phyloP scores from a whole-genome alignment of 805 yeast species.

The Candida lessepsii region DNA sequence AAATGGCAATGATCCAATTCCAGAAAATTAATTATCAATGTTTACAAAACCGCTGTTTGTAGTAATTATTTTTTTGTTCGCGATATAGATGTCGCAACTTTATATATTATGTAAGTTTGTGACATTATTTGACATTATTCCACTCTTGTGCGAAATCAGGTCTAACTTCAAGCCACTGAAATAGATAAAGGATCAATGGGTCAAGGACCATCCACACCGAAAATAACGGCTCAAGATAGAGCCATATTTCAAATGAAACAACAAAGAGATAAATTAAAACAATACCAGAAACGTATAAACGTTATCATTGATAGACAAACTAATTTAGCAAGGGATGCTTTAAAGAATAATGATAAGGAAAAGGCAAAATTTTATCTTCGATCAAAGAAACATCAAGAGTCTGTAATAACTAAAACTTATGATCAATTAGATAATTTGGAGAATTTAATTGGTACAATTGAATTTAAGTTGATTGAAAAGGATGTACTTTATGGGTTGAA shows the following conservation, averaged over 20 bases:
- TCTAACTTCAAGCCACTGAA: background rate
- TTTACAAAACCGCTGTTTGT: conserved; percentile 10
- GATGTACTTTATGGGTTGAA: conserved; percentile 79
- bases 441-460: conserved; percentile 73
- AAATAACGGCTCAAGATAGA: conserved; percentile 78
- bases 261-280: conserved; percentile 81
- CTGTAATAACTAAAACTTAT: conserved; percentile 65
- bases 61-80: conserved; percentile 5
- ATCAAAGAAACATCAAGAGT: conserved; percentile 79
- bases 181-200: conserved; percentile 31
- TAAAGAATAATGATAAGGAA: conserved; percentile 51
- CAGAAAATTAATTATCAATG: conserved; percentile 7
- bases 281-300: conserved; percentile 62
- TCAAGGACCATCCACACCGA: conserved; percentile 45
- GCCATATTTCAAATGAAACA: conserved; percentile 84
- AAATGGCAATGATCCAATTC: conserved; percentile 4
- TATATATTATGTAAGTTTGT: background rate
- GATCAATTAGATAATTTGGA: conserved; percentile 80
- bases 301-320: conserved; percentile 61
- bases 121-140: background rate
- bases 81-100: background rate
- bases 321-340: conserved; percentile 54
- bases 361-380: conserved; percentile 70
- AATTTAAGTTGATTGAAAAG: conserved; percentile 83
- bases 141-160: background rate